Conservation (phyloP, 768 basidiomycete genomes). For the Lentinula raphanica region DNA sequence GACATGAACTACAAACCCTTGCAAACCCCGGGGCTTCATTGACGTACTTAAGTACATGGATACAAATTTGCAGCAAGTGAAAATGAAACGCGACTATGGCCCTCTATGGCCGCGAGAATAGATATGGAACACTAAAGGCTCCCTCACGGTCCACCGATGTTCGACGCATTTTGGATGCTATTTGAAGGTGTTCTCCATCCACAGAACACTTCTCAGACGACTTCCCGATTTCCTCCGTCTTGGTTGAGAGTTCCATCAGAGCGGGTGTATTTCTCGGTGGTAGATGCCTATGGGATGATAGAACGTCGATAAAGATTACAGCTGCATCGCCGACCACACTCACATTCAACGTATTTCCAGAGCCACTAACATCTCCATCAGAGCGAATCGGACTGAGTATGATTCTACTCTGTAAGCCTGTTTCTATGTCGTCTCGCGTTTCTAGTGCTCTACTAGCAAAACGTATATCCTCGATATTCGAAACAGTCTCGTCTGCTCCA, state of each 20-base stretch:
- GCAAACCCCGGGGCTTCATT: too few relatives aligned
- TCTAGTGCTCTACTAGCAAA: constrained; percentile 5
- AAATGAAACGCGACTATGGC: too few relatives aligned
- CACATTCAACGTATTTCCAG: not conserved
- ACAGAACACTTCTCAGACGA: too few relatives aligned
- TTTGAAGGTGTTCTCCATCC: not conserved
- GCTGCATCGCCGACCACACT: not conserved
- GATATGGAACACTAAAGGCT: too few relatives aligned
- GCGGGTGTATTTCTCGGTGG: not conserved
- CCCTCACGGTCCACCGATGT: too few relatives aligned
- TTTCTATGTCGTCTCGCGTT: not conserved
- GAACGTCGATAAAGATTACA: not conserved
- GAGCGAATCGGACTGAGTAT: not conserved
- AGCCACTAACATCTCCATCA: not conserved
- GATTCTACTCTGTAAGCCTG: not conserved
- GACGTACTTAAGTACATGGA: too few relatives aligned
- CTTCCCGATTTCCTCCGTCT: not conserved
- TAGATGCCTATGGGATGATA: not conserved
- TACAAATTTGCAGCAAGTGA: too few relatives aligned
- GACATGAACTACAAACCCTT: too few relatives aligned
- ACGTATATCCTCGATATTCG: constrained; percentile 10
- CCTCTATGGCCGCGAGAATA: too few relatives aligned
- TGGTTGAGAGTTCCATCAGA: not conserved
- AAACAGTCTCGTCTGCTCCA: constrained; percentile 7
- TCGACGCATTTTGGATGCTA: too few relatives aligned